Evolutionary conservation across 495 filamentous ascomycete genomes (phyloP).

Genomic region (Parathielavia hyrcaniae): DNA sequence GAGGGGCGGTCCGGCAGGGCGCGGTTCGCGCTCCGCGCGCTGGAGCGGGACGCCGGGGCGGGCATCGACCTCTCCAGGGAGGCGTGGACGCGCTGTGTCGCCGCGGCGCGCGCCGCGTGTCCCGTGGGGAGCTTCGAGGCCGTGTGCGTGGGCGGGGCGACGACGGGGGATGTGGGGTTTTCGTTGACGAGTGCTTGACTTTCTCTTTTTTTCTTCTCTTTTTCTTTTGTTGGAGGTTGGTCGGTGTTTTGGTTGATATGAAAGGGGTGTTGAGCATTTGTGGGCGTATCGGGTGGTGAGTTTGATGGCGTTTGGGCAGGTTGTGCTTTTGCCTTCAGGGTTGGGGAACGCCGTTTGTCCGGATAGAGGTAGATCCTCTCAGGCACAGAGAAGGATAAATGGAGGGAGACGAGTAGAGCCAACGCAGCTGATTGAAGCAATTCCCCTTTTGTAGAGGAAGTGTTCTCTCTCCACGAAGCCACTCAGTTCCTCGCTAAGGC

Average conservation of each 20-base stretch:
- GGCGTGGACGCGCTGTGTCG: slow-evolving; percentile 47
- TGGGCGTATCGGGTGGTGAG: not conserved
- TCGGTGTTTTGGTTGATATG: not conserved
- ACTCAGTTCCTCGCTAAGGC: too few relatives aligned
- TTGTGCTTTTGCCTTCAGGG: not conserved
- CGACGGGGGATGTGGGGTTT: slow-evolving; percentile 44
- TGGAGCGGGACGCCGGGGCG: slow-evolving; percentile 26
- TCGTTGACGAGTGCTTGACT: slow-evolving; percentile 31
- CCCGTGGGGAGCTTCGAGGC: slow-evolving; percentile 41
- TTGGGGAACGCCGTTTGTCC: not conserved
- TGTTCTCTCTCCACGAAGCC: too few relatives aligned
- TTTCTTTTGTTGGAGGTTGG: not conserved
- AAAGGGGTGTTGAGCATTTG: not conserved
- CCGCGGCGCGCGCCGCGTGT: slow-evolving; percentile 45
- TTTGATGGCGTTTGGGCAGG: not conserved
- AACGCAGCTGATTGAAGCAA: not conserved
- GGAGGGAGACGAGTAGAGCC: not conserved
- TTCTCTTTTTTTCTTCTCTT: not conserved
- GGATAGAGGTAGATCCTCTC: not conserved
- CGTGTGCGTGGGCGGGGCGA: slow-evolving; percentile 47
- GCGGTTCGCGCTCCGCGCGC: slow-evolving; percentile 39
- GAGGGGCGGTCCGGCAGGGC: slow-evolving; percentile 43
- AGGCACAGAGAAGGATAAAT: not conserved
- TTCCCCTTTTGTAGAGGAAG: not conserved
- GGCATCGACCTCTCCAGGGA: slow-evolving; percentile 48